These are phyloP conservation scores for Yarrowia sp. DNA, from an alignment of 805 yeast species.

Conservation along the genomic window DNA sequence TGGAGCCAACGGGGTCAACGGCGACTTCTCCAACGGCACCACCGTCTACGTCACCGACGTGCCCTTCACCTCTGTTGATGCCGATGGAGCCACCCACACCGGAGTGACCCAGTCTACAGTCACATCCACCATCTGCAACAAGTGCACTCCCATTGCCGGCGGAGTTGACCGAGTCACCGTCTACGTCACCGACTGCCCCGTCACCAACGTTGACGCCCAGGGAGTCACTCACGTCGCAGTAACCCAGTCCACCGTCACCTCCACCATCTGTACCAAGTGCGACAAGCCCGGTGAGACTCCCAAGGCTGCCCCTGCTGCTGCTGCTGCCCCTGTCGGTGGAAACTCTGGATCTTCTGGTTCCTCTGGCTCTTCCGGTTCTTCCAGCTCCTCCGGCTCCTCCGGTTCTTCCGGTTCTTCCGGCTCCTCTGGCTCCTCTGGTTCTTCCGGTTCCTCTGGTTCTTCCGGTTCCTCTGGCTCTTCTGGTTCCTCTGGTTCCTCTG, in stretches of 20 bases:
- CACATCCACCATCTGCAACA: constrained; percentile 14
- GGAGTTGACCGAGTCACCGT: constrained; percentile 4
- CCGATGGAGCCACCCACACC: constrained; percentile 3
- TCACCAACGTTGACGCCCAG: constrained; percentile 4
- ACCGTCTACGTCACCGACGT: constrained; percentile 5
- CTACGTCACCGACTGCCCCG: constrained; percentile 22
- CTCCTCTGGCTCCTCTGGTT: too few species aligned
- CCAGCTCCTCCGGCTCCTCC: too few species aligned
- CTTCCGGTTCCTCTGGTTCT: too few species aligned
- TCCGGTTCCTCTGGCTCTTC: too few species aligned
- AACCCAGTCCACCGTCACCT: constrained; percentile 20
- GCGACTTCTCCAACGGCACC: constrained; percentile 5
- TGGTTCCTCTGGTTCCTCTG: too few species aligned
- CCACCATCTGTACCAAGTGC: constrained; percentile 22
- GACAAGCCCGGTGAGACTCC: background rate
- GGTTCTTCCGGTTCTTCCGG: too few species aligned
- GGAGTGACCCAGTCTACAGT: constrained; percentile 1
- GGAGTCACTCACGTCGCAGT: background rate
- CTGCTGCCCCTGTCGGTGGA: too few species aligned
- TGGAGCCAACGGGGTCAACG: background rate
- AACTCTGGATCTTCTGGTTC: too few species aligned
- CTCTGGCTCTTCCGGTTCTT: too few species aligned
- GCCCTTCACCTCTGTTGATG: constrained; percentile 15
- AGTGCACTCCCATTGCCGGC: background rate
- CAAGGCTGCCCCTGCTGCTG: background rate